Evolutionary conservation across 495 filamentous ascomycete species (phyloP).

Genomic region (Acidomyces sp.): DNA sequence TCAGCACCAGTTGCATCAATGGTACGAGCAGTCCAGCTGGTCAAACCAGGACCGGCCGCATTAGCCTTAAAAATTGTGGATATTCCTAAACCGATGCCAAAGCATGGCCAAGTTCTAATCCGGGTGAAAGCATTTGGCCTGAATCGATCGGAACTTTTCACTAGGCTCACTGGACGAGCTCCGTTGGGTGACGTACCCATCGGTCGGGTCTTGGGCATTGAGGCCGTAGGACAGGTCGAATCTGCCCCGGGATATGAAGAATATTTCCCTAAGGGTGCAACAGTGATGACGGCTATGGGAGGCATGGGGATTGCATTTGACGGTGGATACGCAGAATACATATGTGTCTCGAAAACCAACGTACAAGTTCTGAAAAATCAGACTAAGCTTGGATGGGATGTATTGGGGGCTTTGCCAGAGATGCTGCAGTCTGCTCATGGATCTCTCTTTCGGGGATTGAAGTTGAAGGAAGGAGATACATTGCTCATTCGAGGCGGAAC

Average conservation of each 20-base stretch:
- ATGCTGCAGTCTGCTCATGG: slow-evolving; percentile 47
- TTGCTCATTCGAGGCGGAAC: slow-evolving; percentile 41
- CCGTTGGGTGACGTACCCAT: not conserved
- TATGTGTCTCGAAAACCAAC: slow-evolving; percentile 32
- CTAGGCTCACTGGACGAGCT: slow-evolving; percentile 20
- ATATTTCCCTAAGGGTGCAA: slow-evolving; percentile 30
- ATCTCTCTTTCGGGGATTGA: slow-evolving; percentile 28
- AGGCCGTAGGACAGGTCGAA: slow-evolving; percentile 35
- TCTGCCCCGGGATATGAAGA: slow-evolving; percentile 27
- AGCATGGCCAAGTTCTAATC: slow-evolving; percentile 34
- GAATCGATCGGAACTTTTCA: slow-evolving; percentile 44
- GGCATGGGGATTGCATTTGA: slow-evolving; percentile 40
- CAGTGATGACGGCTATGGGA: slow-evolving; percentile 40
- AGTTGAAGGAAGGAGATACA: slow-evolving; percentile 31
- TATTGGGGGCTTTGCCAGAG: slow-evolving; percentile 40
- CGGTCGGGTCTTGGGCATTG: slow-evolving; percentile 31
- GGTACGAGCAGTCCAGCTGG: not conserved
- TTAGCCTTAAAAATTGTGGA: slow-evolving; percentile 18
- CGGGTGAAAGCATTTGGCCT: slow-evolving; percentile 40
- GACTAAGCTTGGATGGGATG: slow-evolving; percentile 25
- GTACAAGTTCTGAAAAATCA: slow-evolving; percentile 27
- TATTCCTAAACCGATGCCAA: slow-evolving; percentile 19
- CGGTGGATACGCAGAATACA: slow-evolving; percentile 45
- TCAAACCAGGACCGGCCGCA: slow-evolving; percentile 3
- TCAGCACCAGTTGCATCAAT: too few relatives aligned